Conservation (phyloP, 169 alveolate species). For the Plasmodium coatneyi region DNA sequence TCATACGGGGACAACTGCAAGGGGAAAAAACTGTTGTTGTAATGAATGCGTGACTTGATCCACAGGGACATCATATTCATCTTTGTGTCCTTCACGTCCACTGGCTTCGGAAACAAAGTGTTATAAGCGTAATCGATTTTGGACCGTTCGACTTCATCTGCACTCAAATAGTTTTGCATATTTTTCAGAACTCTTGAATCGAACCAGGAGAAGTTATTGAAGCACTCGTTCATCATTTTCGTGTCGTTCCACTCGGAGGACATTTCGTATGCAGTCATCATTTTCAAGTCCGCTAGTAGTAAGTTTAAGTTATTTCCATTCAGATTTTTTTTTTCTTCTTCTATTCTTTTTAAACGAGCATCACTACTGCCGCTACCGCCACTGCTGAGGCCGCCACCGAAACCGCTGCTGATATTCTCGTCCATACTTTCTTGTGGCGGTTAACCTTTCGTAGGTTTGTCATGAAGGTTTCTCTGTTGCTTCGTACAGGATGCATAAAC, state of each 20-base stretch:
- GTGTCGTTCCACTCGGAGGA: constrained; percentile 83
- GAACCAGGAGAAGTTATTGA: constrained; percentile 78
- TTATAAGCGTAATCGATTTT: constrained; percentile 80
- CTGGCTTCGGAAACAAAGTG: constrained; percentile 79
- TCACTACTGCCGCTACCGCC: not conserved
- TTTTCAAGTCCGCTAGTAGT: constrained; percentile 76
- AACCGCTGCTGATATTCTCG: not conserved
- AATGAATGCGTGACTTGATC: constrained; percentile 80
- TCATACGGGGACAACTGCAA: constrained; percentile 59
- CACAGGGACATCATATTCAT: constrained; percentile 79
- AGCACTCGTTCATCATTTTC: constrained; percentile 76
- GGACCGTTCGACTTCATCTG: constrained; percentile 75
- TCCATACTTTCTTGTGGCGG: not conserved
- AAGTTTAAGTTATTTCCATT: constrained; percentile 63
- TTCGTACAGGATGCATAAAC: not conserved
- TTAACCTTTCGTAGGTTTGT: not conserved
- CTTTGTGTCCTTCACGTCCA: constrained; percentile 74
- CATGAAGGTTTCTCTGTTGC: not conserved
- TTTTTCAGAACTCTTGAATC: constrained; percentile 76
- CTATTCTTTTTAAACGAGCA: constrained; percentile 33
- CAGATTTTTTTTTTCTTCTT: constrained; percentile 45
- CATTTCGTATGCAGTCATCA: constrained; percentile 78
- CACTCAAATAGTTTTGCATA: constrained; percentile 74
- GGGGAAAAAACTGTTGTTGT: constrained; percentile 58
- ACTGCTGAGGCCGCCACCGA: not conserved